Evolutionary conservation across 768 basidiomycete genomes (phyloP).

Genomic region (Hypholoma fasciculare): DNA sequence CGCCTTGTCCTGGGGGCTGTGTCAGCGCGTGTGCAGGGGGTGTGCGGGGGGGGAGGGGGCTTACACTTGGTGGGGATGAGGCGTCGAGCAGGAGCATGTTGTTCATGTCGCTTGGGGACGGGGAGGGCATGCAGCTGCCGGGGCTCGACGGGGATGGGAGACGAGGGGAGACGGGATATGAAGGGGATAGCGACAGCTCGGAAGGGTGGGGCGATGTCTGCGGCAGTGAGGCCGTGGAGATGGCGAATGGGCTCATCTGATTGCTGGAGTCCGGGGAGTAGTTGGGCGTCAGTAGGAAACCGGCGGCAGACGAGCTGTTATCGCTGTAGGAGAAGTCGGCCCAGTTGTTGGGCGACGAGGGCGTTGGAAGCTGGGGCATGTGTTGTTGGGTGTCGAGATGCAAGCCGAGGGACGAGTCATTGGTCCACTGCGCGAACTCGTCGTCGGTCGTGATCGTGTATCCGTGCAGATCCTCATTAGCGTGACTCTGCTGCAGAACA

Average conservation of each 20-base stretch:
- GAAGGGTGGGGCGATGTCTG: slow-evolving; percentile 17
- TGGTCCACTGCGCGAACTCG: neutral
- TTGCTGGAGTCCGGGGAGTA: slow-evolving; percentile 10
- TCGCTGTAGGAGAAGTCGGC: slow-evolving; percentile 1
- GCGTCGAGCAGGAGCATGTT: slow-evolving; percentile 13
- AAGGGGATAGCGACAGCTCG: slow-evolving; percentile 17
- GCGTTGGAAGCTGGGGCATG: too few relatives aligned
- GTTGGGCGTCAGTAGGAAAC: slow-evolving; percentile 3
- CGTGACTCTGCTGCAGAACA: too few relatives aligned
- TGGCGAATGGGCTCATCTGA: slow-evolving; percentile 7
- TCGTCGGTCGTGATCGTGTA: slow-evolving; percentile 6
- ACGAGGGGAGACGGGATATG: slow-evolving; percentile 16
- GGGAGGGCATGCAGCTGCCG: slow-evolving; percentile 15
- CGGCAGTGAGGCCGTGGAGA: neutral
- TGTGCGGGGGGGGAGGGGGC: neutral
- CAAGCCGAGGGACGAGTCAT: neutral
- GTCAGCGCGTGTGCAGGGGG: slow-evolving; percentile 5
- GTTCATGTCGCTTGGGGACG: slow-evolving; percentile 15
- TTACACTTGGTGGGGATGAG: neutral
- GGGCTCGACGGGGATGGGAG: slow-evolving; percentile 19
- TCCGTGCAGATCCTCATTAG: neutral
- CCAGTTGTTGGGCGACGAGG: too few relatives aligned
- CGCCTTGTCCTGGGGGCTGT: slow-evolving; percentile 21
- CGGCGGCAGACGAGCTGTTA: slow-evolving; percentile 4
- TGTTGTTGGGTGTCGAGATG: neutral